Conservation (phyloP, 805 yeast genomes). For the Myxozyma neglecta region DNA sequence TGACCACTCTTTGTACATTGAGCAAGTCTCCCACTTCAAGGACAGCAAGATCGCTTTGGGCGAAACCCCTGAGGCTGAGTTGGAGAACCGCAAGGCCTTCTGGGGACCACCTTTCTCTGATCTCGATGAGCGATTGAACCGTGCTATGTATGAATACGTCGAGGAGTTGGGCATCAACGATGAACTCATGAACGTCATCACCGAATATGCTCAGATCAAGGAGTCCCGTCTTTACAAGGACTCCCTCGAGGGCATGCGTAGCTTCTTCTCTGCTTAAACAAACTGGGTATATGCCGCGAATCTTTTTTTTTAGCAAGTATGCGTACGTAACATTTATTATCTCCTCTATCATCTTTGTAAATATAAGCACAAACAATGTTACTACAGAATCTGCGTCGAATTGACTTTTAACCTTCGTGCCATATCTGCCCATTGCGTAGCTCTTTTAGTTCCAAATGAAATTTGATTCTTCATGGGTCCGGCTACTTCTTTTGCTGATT, state of each 20-base stretch:
- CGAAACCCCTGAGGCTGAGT: conserved; percentile 4
- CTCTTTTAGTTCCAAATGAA: conserved; percentile 14
- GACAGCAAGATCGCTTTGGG: conserved; percentile 17
- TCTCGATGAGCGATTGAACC: conserved; percentile 24
- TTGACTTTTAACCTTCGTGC: conserved; percentile 9
- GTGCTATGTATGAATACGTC: conserved; percentile 13
- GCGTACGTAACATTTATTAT: too few species aligned
- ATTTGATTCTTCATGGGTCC: conserved; percentile 3
- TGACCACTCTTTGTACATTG: conserved; percentile 3
- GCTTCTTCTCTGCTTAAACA: conserved; percentile 16
- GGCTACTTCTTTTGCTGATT: conserved; percentile 7
- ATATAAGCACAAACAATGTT: too few species aligned
- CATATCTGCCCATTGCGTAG: conserved; percentile 16
- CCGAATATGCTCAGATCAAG: conserved; percentile 16
- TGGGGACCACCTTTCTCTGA: conserved; percentile 29
- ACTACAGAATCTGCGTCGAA: conserved; percentile 9
- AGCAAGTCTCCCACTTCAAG: conserved; percentile 17
- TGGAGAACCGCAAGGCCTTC: conserved; percentile 11
- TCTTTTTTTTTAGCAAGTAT: neutral
- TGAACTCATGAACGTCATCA: conserved; percentile 12
- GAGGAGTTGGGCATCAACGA: conserved; percentile 18
- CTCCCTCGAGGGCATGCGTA: conserved; percentile 13
- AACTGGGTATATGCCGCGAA: neutral
- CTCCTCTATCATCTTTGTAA: too few species aligned
- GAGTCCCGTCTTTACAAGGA: conserved; percentile 17